Base-by-base conservation (phyloP, 2,329 filamentous ascomycete genomes). In the Trichoderma sp. region DNA sequence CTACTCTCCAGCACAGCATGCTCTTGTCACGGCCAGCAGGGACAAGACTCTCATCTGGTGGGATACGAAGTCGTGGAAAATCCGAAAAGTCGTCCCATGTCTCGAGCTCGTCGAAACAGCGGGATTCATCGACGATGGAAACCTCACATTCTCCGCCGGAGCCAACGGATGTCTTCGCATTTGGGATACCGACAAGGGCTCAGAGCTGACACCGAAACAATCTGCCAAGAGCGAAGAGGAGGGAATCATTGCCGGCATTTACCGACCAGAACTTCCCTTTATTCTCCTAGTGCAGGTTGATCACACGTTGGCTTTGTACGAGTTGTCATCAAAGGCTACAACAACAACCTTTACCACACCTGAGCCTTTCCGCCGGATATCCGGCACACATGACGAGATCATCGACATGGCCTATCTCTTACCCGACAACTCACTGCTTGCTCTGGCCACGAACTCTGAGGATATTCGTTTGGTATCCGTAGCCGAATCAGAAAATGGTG, bases 361-460 rank as follows among this genome's bases (percentile, higher is more conserved):
- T 77, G 84, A 82, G 78, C 92, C 83, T 1, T 87, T 93, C 58
- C 90, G 93, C 75, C 89, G 94, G 58, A 97, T 99, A 75, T 97
- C 95, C 5, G 97, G 96, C 68, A 98, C 96, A 7, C 94, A 98
- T 80, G 97, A 99, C 80, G 96, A 99, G 80, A 94, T 99, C 67
- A 98, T 99, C 76, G 97, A 99, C 79, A 84, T 99, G 39, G 93
- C 92, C 34, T 98, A 96, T 77, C 86, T 98, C 70, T 89, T 96
- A 2, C 89, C 91, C 0, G 91, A 97, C 76, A 90, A 89, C 71
- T 95, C 93, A 3, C 83, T 97, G 66, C 86, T 99, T 73, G 97
- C 96, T 6, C 84, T 99, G 30, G 96, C 95, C 7, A 98, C 95
- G 3, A 99, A 99, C 80, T 93, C 95, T 0, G 96, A 99, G 82